phyloP scores from a whole-genome alignment of 495 filamentous ascomycete species.

The Aspergillus steynii region DNA sequence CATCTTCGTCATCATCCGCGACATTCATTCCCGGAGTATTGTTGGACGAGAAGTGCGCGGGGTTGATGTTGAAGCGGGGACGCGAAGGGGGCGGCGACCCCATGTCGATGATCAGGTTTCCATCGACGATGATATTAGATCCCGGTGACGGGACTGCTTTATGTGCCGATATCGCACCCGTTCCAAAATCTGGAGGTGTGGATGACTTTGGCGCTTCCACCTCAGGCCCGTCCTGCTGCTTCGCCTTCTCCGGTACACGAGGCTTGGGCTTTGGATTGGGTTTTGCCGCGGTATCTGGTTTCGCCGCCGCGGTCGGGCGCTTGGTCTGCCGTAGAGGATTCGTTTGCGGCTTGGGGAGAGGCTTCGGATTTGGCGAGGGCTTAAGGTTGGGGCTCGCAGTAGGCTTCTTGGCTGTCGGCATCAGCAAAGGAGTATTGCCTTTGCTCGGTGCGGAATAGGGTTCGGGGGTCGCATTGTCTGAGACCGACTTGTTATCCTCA shows the following conservation, averaged over 20 bases:
- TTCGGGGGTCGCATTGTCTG: constrained; percentile 42
- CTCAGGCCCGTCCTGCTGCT: constrained; percentile 8
- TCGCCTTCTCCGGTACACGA: constrained; percentile 10
- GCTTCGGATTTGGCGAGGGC: constrained; percentile 31
- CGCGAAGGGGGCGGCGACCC: constrained; percentile 45
- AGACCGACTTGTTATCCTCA: constrained; percentile 34
- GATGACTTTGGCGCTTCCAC: constrained; percentile 26
- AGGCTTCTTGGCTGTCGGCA: constrained; percentile 26
- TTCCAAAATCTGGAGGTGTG: constrained; percentile 35
- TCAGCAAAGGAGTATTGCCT: constrained; percentile 33
- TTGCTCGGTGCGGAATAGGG: constrained; percentile 32
- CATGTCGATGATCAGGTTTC: constrained; percentile 53
- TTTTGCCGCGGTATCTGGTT: constrained; percentile 15
- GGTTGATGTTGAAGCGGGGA: constrained; percentile 39
- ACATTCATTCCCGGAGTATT: constrained; percentile 35
- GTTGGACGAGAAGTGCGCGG: constrained; percentile 44
- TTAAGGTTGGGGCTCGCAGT: constrained; percentile 31
- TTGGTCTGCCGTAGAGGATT: constrained; percentile 41
- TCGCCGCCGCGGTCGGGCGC: constrained; percentile 20
- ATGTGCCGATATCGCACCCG: constrained; percentile 32
- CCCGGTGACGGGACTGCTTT: constrained; percentile 38
- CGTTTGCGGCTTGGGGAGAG: constrained; percentile 34
- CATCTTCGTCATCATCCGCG: constrained; percentile 30
- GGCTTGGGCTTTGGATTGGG: constrained; percentile 18
- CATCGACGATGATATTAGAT: constrained; percentile 50